Evolutionary conservation across 768 basidiomycete species (phyloP), one percentile per base, ranked within the genome.

Genomic region (Boletus insuetus): DNA sequence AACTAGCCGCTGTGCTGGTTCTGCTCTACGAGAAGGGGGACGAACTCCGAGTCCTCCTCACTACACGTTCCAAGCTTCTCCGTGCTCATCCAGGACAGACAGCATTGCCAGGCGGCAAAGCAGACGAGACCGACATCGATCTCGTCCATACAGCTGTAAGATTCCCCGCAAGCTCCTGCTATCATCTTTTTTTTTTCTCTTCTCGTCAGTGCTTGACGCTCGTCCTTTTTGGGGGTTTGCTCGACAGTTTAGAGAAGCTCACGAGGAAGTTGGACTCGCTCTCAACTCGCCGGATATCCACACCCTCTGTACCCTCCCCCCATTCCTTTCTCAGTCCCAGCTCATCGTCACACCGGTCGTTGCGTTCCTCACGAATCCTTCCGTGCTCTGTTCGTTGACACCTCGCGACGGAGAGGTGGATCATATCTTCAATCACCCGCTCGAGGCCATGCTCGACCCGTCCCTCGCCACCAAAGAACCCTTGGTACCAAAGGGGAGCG

Each of bases 231-330:
- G 24, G 24, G 24, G 24, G 26, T 26, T 38, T 44, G 48, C 49
- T 31, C 42, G 24, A 32, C 64, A 94, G 93, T 80, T 80, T 46
- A 78, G 94, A 54, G 94, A 96, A 71, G 94, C 94, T 0, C 69
- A 82, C 52, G 94, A 96, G 73, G 94, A 96, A 74, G 88, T 95
- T 19, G 82, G 72, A 1, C 76, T 95, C 3, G 85, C 89, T 0
- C 65, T 83, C 3, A 53, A 75, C 49, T 80, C 78, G 38, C 80
- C 84, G 0, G 69, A 81, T 46, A 73, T 92, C 17, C 79, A 86
- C 63, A 77, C 78, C 2, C 66, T 93, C 19, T 83, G 83, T 29
- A 72, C 77, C 17, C 72, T 91, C 35, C 80, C 83, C 29, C 88
- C 91, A 2, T 83, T 84, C 66, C 70, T 91, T 7, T 87, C 91